These are phyloP conservation scores for Lasiodiplodia theobromae DNA, from an alignment of 2,329 filamentous ascomycete genomes.

Conservation along the genomic window DNA sequence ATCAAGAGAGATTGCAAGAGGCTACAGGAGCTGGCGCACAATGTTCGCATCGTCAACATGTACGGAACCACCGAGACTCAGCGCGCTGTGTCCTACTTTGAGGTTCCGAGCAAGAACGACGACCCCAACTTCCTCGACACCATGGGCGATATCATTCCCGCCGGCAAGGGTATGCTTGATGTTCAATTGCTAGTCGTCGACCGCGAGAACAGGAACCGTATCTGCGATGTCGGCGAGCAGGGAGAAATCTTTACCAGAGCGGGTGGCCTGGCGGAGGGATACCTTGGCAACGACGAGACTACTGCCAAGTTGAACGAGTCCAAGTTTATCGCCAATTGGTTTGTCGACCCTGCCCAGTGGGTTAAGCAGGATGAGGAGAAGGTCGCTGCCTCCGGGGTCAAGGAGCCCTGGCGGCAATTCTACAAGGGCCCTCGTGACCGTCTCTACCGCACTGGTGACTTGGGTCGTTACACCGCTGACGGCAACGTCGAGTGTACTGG, in stretches of 20 bases:
- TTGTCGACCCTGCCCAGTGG: slow-evolving; percentile 77
- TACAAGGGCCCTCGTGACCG: slow-evolving; percentile 86
- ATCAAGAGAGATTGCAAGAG: slow-evolving; percentile 82
- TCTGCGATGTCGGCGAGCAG: slow-evolving; percentile 81
- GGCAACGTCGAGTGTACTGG: slow-evolving; percentile 82
- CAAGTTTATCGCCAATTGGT: slow-evolving; percentile 89
- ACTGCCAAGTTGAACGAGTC: slow-evolving; percentile 58
- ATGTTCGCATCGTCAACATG: slow-evolving; percentile 81
- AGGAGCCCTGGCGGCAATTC: slow-evolving; percentile 78
- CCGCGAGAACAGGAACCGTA: slow-evolving; percentile 67
- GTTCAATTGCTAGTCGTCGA: slow-evolving; percentile 88
- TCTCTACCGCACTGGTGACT: slow-evolving; percentile 85
- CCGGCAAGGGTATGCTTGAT: slow-evolving; percentile 84
- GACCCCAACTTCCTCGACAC: slow-evolving; percentile 70
- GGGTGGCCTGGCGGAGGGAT: slow-evolving; percentile 83
- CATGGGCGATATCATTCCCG: slow-evolving; percentile 79
- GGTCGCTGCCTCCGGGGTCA: slow-evolving; percentile 53
- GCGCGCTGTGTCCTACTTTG: slow-evolving; percentile 81
- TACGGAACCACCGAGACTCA: slow-evolving; percentile 89
- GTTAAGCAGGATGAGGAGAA: slow-evolving; percentile 66
- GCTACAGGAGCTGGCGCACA: slow-evolving; percentile 77
- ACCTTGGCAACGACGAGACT: slow-evolving; percentile 67
- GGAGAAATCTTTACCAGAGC: slow-evolving; percentile 87
- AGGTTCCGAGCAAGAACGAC: slow-evolving; percentile 71
- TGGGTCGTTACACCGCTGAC: slow-evolving; percentile 75